phyloP scores from a whole-genome alignment of 495 filamentous ascomycete species.

The Penicillium longicatenatum region DNA sequence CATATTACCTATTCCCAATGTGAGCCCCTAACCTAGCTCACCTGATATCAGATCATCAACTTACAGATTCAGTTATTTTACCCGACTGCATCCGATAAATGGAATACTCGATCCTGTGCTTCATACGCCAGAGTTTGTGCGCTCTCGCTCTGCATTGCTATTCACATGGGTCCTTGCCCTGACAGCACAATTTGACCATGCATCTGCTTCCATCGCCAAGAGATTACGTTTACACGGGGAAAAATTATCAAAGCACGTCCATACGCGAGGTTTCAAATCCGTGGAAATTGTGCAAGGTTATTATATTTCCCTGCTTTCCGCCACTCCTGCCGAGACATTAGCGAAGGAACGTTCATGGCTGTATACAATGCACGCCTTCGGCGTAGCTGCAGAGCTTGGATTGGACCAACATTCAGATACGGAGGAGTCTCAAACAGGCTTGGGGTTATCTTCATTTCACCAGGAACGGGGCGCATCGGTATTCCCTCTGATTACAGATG shows the following conservation, averaged over 20 bases:
- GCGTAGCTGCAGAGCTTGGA: conserved; percentile 27
- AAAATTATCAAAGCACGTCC: conserved; percentile 57
- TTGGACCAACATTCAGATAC: conserved; percentile 20
- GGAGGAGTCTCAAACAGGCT: neutral
- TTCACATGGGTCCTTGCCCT: conserved; percentile 66
- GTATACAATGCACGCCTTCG: conserved; percentile 32
- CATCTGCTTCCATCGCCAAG: conserved; percentile 54
- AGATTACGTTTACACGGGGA: conserved; percentile 61
- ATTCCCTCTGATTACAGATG: neutral
- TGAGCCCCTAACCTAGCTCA: conserved; percentile 28
- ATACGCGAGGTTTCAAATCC: conserved; percentile 58
- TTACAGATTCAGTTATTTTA: conserved; percentile 52
- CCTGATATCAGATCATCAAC: neutral
- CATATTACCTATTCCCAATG: conserved; percentile 57
- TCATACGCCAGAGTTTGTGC: conserved; percentile 61
- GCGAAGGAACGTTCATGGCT: conserved; percentile 31
- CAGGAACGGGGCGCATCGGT: neutral
- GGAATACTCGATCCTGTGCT: conserved; percentile 64
- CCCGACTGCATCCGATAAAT: conserved; percentile 62
- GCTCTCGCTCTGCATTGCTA: conserved; percentile 60
- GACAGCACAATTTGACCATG: conserved; percentile 60
- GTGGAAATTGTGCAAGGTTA: conserved; percentile 59
- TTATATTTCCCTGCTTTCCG: conserved; percentile 31
- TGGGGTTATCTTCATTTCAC: neutral
- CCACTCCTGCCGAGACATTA: conserved; percentile 26